These are phyloP conservation scores for Lycium barbarum DNA, from an alignment of 257 asterid species.

Conservation along the genomic window DNA sequence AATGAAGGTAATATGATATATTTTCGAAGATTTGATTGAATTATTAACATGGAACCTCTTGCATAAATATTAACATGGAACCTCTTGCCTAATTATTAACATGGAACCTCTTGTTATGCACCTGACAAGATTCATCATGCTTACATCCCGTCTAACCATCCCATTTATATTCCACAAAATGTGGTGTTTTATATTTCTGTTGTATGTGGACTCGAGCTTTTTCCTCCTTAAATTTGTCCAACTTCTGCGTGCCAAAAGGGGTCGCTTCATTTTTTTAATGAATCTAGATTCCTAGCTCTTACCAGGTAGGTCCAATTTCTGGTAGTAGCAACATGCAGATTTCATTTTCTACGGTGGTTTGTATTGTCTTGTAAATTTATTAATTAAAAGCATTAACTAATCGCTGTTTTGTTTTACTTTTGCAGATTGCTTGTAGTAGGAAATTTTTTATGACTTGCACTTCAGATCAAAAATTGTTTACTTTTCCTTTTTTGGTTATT, in stretches of 20 bases:
- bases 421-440: slow-evolving; percentile 46
- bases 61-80: background rate
- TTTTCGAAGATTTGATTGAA: background rate
- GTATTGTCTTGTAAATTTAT: slow-evolving; percentile 15
- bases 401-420: slow-evolving; percentile 34
- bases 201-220: background rate
- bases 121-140: slow-evolving; percentile 8
- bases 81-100: background rate
- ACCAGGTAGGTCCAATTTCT: slow-evolving; percentile 9
- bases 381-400: slow-evolving; percentile 29
- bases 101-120: background rate
- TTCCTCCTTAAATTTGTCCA: background rate
- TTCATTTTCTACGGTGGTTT: background rate
- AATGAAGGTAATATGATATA: background rate
- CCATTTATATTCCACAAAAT: background rate
- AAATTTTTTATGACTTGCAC: background rate
- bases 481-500: background rate
- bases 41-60: background rate
- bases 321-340: background rate
- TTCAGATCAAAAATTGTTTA: background rate
- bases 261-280: background rate
- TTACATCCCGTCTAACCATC: background rate
- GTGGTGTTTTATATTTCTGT: background rate
- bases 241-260: background rate
- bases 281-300: slow-evolving; percentile 1